Base-by-base conservation (phyloP, 768 basidiomycete species). In the Artomyces pyxidatus region DNA sequence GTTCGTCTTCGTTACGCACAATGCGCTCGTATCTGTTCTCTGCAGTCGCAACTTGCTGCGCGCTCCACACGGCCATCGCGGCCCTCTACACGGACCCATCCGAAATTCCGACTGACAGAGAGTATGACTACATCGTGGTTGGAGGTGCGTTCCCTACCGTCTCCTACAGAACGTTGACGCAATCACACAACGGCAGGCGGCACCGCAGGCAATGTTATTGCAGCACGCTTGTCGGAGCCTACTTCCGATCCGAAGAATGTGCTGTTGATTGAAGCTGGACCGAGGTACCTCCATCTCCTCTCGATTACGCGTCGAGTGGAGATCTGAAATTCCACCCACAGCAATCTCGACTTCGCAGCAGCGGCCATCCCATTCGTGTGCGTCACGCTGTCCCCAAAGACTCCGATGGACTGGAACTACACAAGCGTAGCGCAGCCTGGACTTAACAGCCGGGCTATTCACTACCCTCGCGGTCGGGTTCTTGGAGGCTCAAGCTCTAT, bases 321-420 rank as follows among this genome's bases (percentile, higher is more conserved):
- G 30, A 46, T 4, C 32, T 44, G 7, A 7, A n/a, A 11, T 14
- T 14, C n/a, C 16, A n/a, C 25, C n/a, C 25, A 19, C 48, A 60
- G 56, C 28, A 48, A 53, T 37, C 42, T 30, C 17, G 59, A 52
- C 8, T 48, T 55, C 11, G 37, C 54, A n/a, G 37, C 37, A 0
- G 35, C 56, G 6, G 54, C 59, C 19, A 53, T 56, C 6, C 60
- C 59, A 2, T 54, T 49, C 42, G 42, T 57, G 23, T 55, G 54
- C 17, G 30, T 37, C 3, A 40, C 49, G 6, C 48, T 58, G 16
- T 22, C 48, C 17, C 58, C 59, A 3, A 51, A 49, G 19, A 58
- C 58, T 1, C 29, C 52, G 2, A 46, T 53, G 40, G 54, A 56
- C 50, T 65, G 64, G 64, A 63, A 65, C 50, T 64, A 59, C 44